Conservation (phyloP, 2,329 filamentous ascomycete genomes). For the Thyridium curvatum region DNA sequence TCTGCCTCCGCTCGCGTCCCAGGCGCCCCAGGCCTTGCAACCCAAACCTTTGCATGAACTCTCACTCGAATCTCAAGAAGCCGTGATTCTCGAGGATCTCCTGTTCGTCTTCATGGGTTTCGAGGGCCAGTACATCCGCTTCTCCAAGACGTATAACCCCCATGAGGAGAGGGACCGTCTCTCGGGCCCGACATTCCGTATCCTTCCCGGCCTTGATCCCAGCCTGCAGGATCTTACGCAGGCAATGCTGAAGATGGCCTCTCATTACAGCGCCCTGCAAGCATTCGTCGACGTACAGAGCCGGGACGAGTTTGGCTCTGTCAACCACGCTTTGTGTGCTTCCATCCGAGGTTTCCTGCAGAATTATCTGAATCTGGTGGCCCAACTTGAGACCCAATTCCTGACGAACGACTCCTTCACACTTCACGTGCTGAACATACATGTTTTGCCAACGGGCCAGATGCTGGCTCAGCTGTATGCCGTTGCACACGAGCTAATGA, state of each 20-base stretch:
- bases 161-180: constrained; percentile 80
- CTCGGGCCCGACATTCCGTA: constrained; percentile 72
- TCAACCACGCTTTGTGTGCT: constrained; percentile 95
- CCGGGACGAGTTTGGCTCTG: constrained; percentile 83
- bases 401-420: constrained; percentile 86
- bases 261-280: constrained; percentile 85
- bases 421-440: constrained; percentile 85
- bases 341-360: constrained; percentile 86
- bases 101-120: constrained; percentile 97
- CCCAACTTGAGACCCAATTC: constrained; percentile 89
- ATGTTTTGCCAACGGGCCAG: constrained; percentile 83
- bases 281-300: constrained; percentile 93
- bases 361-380: constrained; percentile 88
- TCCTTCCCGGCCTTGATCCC: constrained; percentile 79
- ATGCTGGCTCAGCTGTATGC: constrained; percentile 88
- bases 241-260: constrained; percentile 90
- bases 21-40: constrained; percentile 63
- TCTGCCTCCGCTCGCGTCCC: constrained; percentile 63
- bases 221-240: constrained; percentile 81
- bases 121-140: constrained; percentile 95
- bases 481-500: constrained; percentile 79
- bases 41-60: constrained; percentile 64
- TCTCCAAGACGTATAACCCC: constrained; percentile 75
- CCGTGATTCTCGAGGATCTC: constrained; percentile 80
- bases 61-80: constrained; percentile 76